Evolutionary conservation across 225 moss, liverwort and hornwort genomes (phyloP).

Genomic region (Takakia lepidozioides): DNA sequence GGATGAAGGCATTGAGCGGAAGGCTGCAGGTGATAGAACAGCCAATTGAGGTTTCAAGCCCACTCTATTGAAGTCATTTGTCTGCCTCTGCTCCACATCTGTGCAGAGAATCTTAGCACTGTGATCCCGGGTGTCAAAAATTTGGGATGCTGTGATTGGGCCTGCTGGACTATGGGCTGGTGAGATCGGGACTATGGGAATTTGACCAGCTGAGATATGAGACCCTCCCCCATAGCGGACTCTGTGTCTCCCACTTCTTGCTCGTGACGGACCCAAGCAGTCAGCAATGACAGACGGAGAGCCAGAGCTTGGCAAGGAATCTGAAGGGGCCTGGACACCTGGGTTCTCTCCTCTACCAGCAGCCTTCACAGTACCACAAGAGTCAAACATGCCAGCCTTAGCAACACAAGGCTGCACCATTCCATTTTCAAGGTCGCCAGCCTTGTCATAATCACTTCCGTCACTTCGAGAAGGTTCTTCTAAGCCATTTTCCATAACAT

Average conservation of each 20-base stretch:
- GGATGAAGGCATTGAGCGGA: slow-evolving; percentile 11
- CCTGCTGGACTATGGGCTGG: no score
- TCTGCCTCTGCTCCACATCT: slow-evolving; percentile 15
- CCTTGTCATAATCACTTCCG: slow-evolving; percentile 10
- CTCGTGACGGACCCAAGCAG: slow-evolving; percentile 8
- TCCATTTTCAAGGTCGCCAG: slow-evolving; percentile 5
- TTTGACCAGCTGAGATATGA: slow-evolving; percentile 34
- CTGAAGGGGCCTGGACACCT: slow-evolving; percentile 12
- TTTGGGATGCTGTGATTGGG: no score
- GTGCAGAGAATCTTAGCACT: slow-evolving; percentile 9
- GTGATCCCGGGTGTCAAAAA: slow-evolving; percentile 17
- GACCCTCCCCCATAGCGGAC: slow-evolving; percentile 36
- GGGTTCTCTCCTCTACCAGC: slow-evolving; percentile 10
- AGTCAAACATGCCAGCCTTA: slow-evolving; percentile 18
- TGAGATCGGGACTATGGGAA: slow-evolving; percentile 32
- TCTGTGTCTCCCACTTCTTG: slow-evolving; percentile 48
- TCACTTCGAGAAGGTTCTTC: slow-evolving; percentile 11
- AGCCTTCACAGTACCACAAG: slow-evolving; percentile 16
- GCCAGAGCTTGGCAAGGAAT: slow-evolving; percentile 15
- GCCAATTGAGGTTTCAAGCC: slow-evolving; percentile 4
- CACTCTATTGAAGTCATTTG: slow-evolving; percentile 9
- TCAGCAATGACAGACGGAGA: slow-evolving; percentile 1
- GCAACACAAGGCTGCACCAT: neutral
- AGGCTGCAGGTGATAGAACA: slow-evolving; percentile 2
- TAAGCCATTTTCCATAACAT: slow-evolving; percentile 22